phyloP scores from a whole-genome alignment of 768 basidiomycete species.

The Xerocomellus dryophilus region DNA sequence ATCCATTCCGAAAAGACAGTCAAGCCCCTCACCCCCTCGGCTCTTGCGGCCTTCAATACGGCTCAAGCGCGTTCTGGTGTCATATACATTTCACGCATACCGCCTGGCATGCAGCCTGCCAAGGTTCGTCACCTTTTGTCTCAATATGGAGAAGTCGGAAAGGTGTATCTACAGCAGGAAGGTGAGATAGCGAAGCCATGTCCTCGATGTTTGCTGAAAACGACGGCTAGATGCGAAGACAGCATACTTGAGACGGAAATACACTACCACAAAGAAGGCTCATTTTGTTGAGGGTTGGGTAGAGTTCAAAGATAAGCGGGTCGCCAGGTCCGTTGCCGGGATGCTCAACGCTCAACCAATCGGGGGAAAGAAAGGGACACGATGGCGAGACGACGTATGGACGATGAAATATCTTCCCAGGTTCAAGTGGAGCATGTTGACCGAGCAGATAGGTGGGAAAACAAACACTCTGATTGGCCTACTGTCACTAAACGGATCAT shows the following conservation, averaged over 20 bases:
- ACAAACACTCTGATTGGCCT: background rate
- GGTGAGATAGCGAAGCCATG: constrained; percentile 43
- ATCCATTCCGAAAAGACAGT: constrained; percentile 43
- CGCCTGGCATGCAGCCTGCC: constrained; percentile 95
- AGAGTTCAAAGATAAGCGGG: constrained; percentile 91
- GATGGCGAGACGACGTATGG: constrained; percentile 98
- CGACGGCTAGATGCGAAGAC: constrained; percentile 66
- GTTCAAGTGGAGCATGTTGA: constrained; percentile 99
- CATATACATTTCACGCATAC: constrained; percentile 92
- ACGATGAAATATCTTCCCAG: constrained; percentile 98
- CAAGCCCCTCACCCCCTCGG: constrained; percentile 73
- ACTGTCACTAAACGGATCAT: constrained; percentile 7
- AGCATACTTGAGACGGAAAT: constrained; percentile 80
- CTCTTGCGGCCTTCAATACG: constrained; percentile 69
- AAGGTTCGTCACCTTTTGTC: constrained; percentile 95
- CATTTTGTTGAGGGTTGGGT: constrained; percentile 98
- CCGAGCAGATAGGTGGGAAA: constrained; percentile 92
- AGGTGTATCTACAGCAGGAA: constrained; percentile 92
- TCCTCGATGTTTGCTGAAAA: background rate
- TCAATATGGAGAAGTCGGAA: constrained; percentile 83
- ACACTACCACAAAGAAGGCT: constrained; percentile 77
- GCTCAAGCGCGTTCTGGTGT: constrained; percentile 79
- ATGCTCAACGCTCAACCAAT: constrained; percentile 97
- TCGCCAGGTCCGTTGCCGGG: constrained; percentile 85
- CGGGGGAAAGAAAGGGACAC: constrained; percentile 85